Conservation (phyloP, 192 early-diverging fungal species). For the Backusella tuberculispora region DNA sequence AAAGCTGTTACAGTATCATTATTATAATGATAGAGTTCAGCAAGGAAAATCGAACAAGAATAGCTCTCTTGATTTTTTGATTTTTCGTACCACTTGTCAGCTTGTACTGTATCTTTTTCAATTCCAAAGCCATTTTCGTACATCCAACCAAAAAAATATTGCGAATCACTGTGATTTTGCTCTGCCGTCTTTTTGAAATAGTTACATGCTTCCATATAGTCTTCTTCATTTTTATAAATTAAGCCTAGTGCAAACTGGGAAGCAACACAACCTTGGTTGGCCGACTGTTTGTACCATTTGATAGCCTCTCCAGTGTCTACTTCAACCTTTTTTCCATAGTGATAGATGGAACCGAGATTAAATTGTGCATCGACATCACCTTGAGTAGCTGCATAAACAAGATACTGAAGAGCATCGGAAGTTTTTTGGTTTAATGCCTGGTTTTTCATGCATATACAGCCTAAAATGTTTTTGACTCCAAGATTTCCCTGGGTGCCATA, state of each 20-base stretch:
- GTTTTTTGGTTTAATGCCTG: background rate
- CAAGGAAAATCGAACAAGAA: background rate
- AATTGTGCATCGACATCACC: background rate
- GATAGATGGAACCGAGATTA: background rate
- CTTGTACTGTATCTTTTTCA: background rate
- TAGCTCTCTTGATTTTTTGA: background rate
- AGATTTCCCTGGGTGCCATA: background rate
- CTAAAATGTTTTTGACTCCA: background rate
- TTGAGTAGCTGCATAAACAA: background rate
- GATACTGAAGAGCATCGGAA: background rate
- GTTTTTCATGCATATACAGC: background rate
- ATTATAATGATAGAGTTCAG: background rate
- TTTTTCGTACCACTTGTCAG: background rate
- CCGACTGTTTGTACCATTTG: background rate
- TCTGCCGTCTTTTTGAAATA: background rate
- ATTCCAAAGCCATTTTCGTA: background rate
- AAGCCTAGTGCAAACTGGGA: conserved; percentile 1
- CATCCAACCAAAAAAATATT: conserved; percentile 1
- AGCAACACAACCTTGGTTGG: background rate
- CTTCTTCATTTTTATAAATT: background rate
- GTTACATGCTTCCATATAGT: background rate
- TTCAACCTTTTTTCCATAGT: background rate
- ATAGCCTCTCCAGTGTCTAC: background rate
- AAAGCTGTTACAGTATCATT: background rate
- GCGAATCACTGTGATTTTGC: background rate